Evolutionary conservation across 2,329 filamentous ascomycete species (phyloP), one percentile per base, ranked within the genome.

Genomic region (Cordyceps cicadae): DNA sequence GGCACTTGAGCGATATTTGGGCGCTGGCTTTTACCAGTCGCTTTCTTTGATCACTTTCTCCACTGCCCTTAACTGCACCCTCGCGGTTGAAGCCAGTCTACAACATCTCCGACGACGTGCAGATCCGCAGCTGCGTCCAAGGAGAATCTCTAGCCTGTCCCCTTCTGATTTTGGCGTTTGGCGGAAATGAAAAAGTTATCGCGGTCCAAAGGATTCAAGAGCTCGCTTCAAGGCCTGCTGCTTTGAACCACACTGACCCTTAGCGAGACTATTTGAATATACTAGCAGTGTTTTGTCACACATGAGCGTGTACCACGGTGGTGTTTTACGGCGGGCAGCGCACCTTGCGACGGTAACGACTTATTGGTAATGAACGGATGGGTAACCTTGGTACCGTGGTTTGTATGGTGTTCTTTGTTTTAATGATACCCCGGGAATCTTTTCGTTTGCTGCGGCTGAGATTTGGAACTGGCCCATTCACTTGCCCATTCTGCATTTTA

Each of bases 261-360:
- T 62, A 62, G 56, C 61, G 55, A 62, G 61, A 62, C 61, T 62
- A 59, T 54, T 62, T 62, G 61, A 62, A 62, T 62, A 62, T 62
- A 62, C 56, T 62, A 59, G 61, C 61, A 58, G 61, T 62, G 61
- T 62, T 59, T 61, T 61, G 60, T 57, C 60, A 61, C 60, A 61
- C 60, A 57, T 57, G 53, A 61, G 60, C 60, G 54, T 61, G 60
- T 61, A 61, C 60, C 51, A 54, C 34, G 60, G 54, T 61, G 54
- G 59, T 61, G 59, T 61, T 61, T 53, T 57, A 53, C 48, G 54
- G 60, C 49, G 53, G 54, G 19, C 49, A 61, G 60, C 54, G 49
- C 48, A 39, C n/a, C 29, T 26, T 26, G 53, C 54, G 53, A 49
- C 26, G 46, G 45, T 51, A 55, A 50, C 39, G 59, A 37, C 34